Base-by-base conservation (phyloP, 2,329 filamentous ascomycete species). In the Cytospora schulzeri region DNA sequence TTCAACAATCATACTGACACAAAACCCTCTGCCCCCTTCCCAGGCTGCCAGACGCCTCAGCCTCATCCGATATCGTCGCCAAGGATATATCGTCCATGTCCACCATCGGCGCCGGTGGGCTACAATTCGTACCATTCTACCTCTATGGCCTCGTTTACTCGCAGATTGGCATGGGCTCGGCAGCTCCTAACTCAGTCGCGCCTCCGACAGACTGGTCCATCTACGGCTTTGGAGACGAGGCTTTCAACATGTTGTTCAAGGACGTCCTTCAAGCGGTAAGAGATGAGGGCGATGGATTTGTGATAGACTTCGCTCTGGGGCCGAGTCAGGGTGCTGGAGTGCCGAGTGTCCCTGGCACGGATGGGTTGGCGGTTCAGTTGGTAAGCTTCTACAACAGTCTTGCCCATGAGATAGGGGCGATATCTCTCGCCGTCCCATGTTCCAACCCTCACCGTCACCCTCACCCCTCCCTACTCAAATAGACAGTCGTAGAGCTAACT, bases 301-400 rank as follows among this genome's bases (percentile, higher is more conserved):
- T 77, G 5, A 75, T 84, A 69, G 81, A 84, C 66, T 80, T 81
- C 68, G 72, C 77, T 0, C 56, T 83, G 1, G 81, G 81, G 0
- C 77, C 81, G 0, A 81, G 80, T 65, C 78, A 81, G 68, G 82
- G 81, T 4, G 74, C 77, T 54, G 81, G 81, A 17, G 78, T 81
- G 3, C 59, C 59, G 6, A 62, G 59, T 56, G 52, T 48, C 15
- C 59, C 59, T 50, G 38, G 59, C 2, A 56, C 59, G 28, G 52
- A 62, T 4, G 59, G 59, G 14, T 14, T 62, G 4, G 54, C 59
- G 28, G 54, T 55, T 19, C 51, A 62, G 14, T 33, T 62, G n/a
- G 59, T 62, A 33, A n/a, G 59, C 48, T 33, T 14, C 15, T 12
- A n/a, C n/a, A n/a, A 81, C 80, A 1, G 74, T 77, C 0, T 67